Conservation (phyloP, 2,329 filamentous ascomycete species). For the Cordyceps cateniannulata region DNA sequence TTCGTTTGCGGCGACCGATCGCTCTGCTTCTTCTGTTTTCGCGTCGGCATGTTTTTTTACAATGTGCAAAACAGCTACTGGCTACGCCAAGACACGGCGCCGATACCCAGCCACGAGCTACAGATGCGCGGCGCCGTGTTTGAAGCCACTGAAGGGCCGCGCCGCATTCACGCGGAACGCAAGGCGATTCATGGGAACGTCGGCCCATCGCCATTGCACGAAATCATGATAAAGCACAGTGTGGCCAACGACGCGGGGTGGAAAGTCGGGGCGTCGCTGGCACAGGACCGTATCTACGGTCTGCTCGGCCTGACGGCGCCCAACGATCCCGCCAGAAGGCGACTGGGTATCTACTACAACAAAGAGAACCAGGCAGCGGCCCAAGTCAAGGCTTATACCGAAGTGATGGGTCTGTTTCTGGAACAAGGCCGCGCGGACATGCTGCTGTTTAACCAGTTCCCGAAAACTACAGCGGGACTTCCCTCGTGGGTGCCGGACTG, state of each 20-base stretch:
- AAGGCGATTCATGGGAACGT: conserved; percentile 21
- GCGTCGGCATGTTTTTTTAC: conserved; percentile 22
- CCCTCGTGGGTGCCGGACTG: conserved; percentile 31
- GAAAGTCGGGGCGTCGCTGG: conserved; percentile 22
- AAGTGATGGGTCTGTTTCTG: conserved; percentile 19
- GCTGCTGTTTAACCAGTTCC: conserved; percentile 24
- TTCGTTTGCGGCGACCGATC: conserved; percentile 22
- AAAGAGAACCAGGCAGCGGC: conserved; percentile 6
- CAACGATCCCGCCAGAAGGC: conserved; percentile 16
- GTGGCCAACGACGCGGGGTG: conserved; percentile 16
- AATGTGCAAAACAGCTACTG: conserved; percentile 26
- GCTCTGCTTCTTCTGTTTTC: conserved; percentile 23
- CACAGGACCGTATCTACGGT: conserved; percentile 27
- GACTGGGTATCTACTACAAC: conserved; percentile 16
- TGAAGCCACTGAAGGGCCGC: conserved; percentile 16
- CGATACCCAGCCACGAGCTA: conserved; percentile 15
- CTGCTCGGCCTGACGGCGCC: conserved; percentile 23
- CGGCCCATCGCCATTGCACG: conserved; percentile 18
- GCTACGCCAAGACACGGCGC: conserved; percentile 12
- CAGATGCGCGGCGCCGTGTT: conserved; percentile 18
- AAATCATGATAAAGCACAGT: conserved; percentile 25
- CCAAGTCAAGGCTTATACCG: conserved; percentile 15
- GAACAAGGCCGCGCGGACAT: conserved; percentile 20
- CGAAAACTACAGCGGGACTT: conserved; percentile 17
- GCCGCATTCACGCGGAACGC: conserved; percentile 25